Conservation (phyloP, 2,329 filamentous ascomycete genomes). For the Hypomyces perniciosus region DNA sequence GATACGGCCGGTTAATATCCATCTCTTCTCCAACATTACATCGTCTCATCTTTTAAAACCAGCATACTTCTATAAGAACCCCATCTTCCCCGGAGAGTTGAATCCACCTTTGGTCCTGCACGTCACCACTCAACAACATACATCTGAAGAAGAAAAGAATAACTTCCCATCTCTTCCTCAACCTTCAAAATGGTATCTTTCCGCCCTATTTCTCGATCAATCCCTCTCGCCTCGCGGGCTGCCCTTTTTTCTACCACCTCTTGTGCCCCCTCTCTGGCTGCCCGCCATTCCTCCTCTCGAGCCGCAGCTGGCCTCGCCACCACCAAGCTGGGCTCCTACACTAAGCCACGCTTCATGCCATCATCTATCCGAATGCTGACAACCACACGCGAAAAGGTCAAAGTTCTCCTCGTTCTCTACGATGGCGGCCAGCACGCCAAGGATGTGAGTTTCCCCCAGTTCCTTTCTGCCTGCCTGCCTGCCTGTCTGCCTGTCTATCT, state of each 20-base stretch:
- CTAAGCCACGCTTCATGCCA: conserved; percentile 3
- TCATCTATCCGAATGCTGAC: conserved; percentile 55
- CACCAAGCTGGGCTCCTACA: conserved; percentile 24
- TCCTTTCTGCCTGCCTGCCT: not conserved
- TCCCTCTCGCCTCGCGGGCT: conserved; percentile 22
- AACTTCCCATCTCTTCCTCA: conserved; percentile 4
- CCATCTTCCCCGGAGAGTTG: not conserved
- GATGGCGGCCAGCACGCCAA: conserved; percentile 85
- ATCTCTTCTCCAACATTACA: too few relatives aligned
- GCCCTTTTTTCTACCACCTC: conserved; percentile 21
- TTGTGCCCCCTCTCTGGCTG: conserved; percentile 14
- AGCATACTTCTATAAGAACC: too few relatives aligned
- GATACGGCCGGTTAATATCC: too few relatives aligned
- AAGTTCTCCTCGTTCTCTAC: conserved; percentile 91
- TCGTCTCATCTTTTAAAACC: too few relatives aligned
- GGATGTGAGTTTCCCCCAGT: conserved; percentile 55
- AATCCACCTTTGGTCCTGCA: not conserved
- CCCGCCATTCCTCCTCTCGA: conserved; percentile 16
- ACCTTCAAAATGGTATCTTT: conserved; percentile 29
- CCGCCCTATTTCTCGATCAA: conserved; percentile 22
- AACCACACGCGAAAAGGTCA: conserved; percentile 60
- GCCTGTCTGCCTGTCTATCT: not conserved
- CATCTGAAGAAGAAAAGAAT: conserved; percentile 1
- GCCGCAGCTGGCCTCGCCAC: conserved; percentile 41
- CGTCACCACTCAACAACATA: not conserved